Base-by-base conservation (phyloP, 202 grass and related monocot genomes). In the Sporobolus alterniflorus region DNA sequence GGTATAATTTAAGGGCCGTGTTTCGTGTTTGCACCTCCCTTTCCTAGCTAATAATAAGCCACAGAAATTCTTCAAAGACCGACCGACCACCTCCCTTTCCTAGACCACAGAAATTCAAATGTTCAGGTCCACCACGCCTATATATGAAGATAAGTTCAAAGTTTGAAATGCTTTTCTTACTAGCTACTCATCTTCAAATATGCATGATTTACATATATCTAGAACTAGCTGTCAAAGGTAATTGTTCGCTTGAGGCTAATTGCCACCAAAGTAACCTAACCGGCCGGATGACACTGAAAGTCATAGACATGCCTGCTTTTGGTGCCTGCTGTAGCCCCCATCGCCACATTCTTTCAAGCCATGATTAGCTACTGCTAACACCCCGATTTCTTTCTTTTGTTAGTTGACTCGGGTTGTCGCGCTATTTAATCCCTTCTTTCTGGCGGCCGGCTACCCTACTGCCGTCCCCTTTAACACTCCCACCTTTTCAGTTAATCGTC, bases 371-470 rank as follows among this genome's bases (percentile, higher is more conserved):
- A 56, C 22, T 59, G 74, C 59, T 48, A 77, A 82, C 4, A 14
- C 9, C 0, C 42, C 68, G n/a, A n/a, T 11, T 83, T 57, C 36
- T 66, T 82, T 46, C 33, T 76, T 82, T 86, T 71, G 44, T 66
- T 57, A 56, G 62, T 87, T 88, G 85, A 82, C 79, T 71, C 66
- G 31, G 54, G 74, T 72, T 78, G 74, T 71, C 83, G 40, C 30
- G 64, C 65, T 83, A 72, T 72, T 88, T 88, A 66, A 77, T 88
- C 39, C 66, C 67, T 55, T 56, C 66, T 46, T 66, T 73, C 54
- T 73, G 75, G 46, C 36, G 14, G 46, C 57, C 5, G 39, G 67
- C 80, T 78, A 43, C 86, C 69, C 72, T 70, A 81, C 57, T 33
- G 14, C 46, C 16, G 42, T 57, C 63, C 62, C 18, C 69, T 61